A percentile compares a stretch with the other conserved stretches of the same genome.
Evolutionary conservation across 2,329 filamentous ascomycete genomes (phyloP).

Genomic region (Hypoxylon sp.): DNA sequence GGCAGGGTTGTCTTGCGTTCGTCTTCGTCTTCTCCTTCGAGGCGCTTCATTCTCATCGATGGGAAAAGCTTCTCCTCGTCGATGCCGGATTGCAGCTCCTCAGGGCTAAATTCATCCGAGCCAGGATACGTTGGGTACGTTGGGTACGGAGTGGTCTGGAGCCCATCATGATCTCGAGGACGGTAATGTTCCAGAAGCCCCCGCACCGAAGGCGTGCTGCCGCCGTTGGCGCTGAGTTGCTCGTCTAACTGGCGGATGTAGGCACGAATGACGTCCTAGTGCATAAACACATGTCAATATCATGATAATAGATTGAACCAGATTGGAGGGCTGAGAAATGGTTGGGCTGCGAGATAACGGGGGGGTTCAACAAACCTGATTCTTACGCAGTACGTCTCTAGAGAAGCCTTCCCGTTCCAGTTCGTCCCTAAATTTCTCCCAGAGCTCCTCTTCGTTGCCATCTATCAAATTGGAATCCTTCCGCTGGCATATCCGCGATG

Average conservation of each 20-base stretch:
- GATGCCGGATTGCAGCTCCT: slow-evolving; percentile 53
- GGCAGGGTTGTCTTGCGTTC: slow-evolving; percentile 29
- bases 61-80: slow-evolving; percentile 59
- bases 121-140: slow-evolving; percentile 39
- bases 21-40: slow-evolving; percentile 47
- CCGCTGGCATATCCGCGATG: slow-evolving; percentile 62
- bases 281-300: slow-evolving; percentile 31
- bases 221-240: slow-evolving; percentile 58
- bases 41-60: slow-evolving; percentile 56
- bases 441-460: slow-evolving; percentile 65
- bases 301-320: slow-evolving; percentile 7
- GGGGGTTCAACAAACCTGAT: slow-evolving; percentile 63
- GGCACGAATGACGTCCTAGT: slow-evolving; percentile 68
- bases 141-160: slow-evolving; percentile 48
- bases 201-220: slow-evolving; percentile 63
- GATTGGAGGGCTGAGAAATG: slow-evolving; percentile 21
- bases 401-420: slow-evolving; percentile 71
- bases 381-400: slow-evolving; percentile 64
- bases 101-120: slow-evolving; percentile 48
- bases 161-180: slow-evolving; percentile 51
- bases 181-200: slow-evolving; percentile 62
- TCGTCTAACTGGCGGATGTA: slow-evolving; percentile 72
- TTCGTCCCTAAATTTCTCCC: slow-evolving; percentile 70
- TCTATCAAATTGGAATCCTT: slow-evolving; percentile 55
- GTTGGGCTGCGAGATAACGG: slow-evolving; percentile 9